phyloP scores from a whole-genome alignment of 176 grass and related monocot species.

The barley (Hordeum vulgare) region MorexV3_pseudomolecules_assembly NC_058519.1:517416781-517417280 shows the following conservation, averaged over 20 bases:
- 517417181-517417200: constrained; percentile 82
- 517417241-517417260: constrained; percentile 25
- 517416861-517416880: constrained; percentile 57
- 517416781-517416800: constrained; percentile 72
- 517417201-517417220: constrained; percentile 48
- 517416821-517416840: constrained; percentile 76
- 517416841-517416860: constrained; percentile 64
- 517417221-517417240: constrained; percentile 22
- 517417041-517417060: constrained; percentile 86
- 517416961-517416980: neutral
- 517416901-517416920: constrained; percentile 49
- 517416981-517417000: constrained; percentile 62
- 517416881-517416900: constrained; percentile 29
- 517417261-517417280: constrained; percentile 40
- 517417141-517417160: constrained; percentile 69
- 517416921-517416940: constrained; percentile 52
- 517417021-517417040: constrained; percentile 70
- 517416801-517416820: constrained; percentile 60
- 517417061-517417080: constrained; percentile 86
- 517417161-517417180: constrained; percentile 63
- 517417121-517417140: constrained; percentile 41
- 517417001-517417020: constrained; percentile 53
- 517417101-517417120: constrained; percentile 69
- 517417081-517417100: constrained; percentile 46
- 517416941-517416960: constrained; percentile 38